These are phyloP conservation scores for Crithidia bombi DNA, from an alignment of 208 protist species.

Conservation along the genomic window DNA sequence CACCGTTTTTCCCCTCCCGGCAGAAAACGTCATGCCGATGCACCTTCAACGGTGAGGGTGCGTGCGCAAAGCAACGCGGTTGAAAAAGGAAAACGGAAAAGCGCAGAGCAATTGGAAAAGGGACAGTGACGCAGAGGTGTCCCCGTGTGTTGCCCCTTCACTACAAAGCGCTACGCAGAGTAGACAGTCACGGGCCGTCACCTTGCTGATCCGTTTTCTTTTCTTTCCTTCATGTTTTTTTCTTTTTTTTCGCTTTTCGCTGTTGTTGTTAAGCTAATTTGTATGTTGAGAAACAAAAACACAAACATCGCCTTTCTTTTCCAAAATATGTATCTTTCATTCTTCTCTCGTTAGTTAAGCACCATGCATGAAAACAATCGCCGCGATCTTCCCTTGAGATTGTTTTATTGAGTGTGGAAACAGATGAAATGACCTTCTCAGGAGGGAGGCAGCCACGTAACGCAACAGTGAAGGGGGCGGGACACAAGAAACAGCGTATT, in stretches of 20 bases:
- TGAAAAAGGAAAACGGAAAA: conserved; percentile 12
- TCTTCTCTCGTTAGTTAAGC: conserved; percentile 15
- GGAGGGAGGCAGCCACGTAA: not conserved
- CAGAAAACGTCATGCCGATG: no score
- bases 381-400: conserved; percentile 4
- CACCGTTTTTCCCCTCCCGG: no score
- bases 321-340: not conserved
- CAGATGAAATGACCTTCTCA: conserved; percentile 7
- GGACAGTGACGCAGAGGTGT: not conserved
- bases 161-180: no score
- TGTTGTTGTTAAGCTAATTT: conserved; percentile 7
- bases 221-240: no score
- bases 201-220: no score
- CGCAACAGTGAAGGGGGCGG: not conserved
- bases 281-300: not conserved
- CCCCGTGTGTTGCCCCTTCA: no score
- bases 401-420: not conserved
- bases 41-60: no score
- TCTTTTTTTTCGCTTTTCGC: no score
- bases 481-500: conserved; percentile 8
- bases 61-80: conserved; percentile 1
- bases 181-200: no score
- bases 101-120: not conserved
- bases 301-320: not conserved
- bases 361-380: conserved; percentile 14